phyloP scores from a whole-genome alignment of 768 basidiomycete genomes.

The Xanthoconium purpureum region DNA sequence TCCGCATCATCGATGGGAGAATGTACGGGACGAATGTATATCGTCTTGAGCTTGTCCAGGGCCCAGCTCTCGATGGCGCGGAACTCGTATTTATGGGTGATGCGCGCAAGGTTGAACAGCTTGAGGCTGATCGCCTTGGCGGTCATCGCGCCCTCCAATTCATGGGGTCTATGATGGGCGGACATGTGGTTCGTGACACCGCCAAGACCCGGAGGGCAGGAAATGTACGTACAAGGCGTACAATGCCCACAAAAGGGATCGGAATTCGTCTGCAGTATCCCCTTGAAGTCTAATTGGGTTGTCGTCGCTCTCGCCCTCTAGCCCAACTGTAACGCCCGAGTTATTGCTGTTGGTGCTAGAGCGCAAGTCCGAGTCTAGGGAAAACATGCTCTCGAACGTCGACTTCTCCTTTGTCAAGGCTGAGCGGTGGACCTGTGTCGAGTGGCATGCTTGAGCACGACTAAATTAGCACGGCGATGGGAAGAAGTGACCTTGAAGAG shows the following conservation, averaged over 20 bases:
- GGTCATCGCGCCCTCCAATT: constrained; percentile 43
- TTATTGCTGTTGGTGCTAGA: constrained; percentile 18
- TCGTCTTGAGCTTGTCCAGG: constrained; percentile 37
- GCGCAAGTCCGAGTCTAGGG: constrained; percentile 36
- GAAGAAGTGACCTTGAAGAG: constrained; percentile 46
- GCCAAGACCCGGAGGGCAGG: neutral
- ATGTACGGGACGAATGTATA: constrained; percentile 33
- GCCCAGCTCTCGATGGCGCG: constrained; percentile 46
- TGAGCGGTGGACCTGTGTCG: constrained; percentile 37
- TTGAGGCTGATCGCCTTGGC: constrained; percentile 43
- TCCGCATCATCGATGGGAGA: constrained; percentile 31
- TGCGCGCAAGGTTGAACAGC: constrained; percentile 45
- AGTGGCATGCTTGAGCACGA: constrained; percentile 22
- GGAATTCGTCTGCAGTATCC: constrained; percentile 48
- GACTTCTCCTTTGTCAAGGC: constrained; percentile 44
- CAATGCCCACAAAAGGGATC: constrained; percentile 52
- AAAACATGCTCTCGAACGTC: constrained; percentile 47
- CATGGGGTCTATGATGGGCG: constrained; percentile 41
- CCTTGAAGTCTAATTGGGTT: constrained; percentile 46
- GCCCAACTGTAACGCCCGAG: constrained; percentile 29
- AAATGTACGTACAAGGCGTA: constrained; percentile 46
- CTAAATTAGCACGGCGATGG: constrained; percentile 5
- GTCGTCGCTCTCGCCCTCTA: constrained; percentile 50
- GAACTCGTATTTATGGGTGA: constrained; percentile 50
- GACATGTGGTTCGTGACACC: constrained; percentile 1